phyloP scores from a whole-genome alignment of 371 early-diverging fungal genomes.

The Lichtheimia corymbifera region DNA sequence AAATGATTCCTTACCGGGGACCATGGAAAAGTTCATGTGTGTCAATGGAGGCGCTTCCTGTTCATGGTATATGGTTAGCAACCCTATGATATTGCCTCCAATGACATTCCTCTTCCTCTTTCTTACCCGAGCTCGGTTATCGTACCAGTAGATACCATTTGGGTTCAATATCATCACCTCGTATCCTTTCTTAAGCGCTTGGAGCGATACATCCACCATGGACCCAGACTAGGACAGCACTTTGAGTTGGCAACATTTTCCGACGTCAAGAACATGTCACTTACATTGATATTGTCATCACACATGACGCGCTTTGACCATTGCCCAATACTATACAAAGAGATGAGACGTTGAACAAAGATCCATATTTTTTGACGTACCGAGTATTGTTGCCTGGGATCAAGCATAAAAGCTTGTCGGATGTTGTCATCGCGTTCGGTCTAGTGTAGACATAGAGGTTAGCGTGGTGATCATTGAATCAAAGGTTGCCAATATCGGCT shows the following conservation, averaged over 20 bases:
- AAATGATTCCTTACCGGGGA: conserved; percentile 13
- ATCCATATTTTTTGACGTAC: conserved; percentile 15
- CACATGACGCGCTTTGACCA: conserved; percentile 49
- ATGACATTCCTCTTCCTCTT: no score
- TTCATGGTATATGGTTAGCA: no score
- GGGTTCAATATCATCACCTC: conserved; percentile 48
- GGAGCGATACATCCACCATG: conserved; percentile 31
- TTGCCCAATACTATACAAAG: conserved; percentile 35
- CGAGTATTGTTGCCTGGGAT: conserved; percentile 44
- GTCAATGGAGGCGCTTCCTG: conserved; percentile 14
- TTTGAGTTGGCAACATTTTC: neutral
- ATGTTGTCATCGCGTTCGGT: conserved; percentile 46
- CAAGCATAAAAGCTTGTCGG: conserved; percentile 39
- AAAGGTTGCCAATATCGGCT: no score
- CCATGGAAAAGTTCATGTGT: conserved; percentile 13
- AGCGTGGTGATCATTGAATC: neutral
- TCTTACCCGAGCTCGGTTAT: conserved; percentile 33
- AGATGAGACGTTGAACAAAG: neutral
- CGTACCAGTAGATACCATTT: conserved; percentile 45
- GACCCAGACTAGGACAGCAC: conserved; percentile 33
- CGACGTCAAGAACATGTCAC: neutral
- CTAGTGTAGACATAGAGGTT: conserved; percentile 15
- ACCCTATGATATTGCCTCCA: no score
- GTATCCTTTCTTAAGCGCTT: conserved; percentile 36
- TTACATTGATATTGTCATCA: conserved; percentile 44